phyloP scores from a whole-genome alignment of 1,139 yeast species.

The Kurtzmaniella quercitrusa region DNA sequence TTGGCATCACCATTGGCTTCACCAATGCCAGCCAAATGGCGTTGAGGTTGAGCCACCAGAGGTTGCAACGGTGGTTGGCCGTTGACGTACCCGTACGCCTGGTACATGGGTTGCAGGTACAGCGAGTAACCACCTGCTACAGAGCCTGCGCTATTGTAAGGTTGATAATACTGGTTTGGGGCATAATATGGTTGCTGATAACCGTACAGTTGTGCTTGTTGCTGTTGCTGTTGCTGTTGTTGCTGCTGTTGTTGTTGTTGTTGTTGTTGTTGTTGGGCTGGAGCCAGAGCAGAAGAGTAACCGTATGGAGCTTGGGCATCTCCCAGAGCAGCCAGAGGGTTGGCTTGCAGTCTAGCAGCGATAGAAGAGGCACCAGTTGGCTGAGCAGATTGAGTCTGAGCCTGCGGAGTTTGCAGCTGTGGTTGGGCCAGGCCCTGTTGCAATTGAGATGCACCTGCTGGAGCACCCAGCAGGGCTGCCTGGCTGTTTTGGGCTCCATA shows the following conservation, averaged over 20 bases:
- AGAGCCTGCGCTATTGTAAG: slow-evolving; percentile 12
- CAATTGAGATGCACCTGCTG: slow-evolving; percentile 15
- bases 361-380: slow-evolving; percentile 4
- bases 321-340: background rate
- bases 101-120: slow-evolving; percentile 24
- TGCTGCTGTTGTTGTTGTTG: slow-evolving; percentile 9
- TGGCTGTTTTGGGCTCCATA: slow-evolving; percentile 9
- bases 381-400: slow-evolving; percentile 12
- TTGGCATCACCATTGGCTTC: slow-evolving; percentile 5
- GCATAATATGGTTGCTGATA: slow-evolving; percentile 22
- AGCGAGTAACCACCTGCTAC: slow-evolving; percentile 17
- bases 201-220: slow-evolving; percentile 12
- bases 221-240: slow-evolving; percentile 15
- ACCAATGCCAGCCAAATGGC: slow-evolving; percentile 1
- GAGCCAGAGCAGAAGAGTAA: slow-evolving; percentile 9
- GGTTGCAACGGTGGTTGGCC: slow-evolving; percentile 13
- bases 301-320: background rate
- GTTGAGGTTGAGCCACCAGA: slow-evolving; percentile 1
- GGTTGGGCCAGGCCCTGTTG: slow-evolving; percentile 8
- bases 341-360: slow-evolving; percentile 3
- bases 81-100: slow-evolving; percentile 16
- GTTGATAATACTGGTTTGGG: slow-evolving; percentile 20
- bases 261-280: slow-evolving; percentile 6
- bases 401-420: slow-evolving; percentile 8
- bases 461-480: slow-evolving; percentile 12